Evolutionary conservation across 768 basidiomycete genomes (phyloP), one percentile per base, ranked within the genome.

Genomic region (Brasilioporus rufonigricans): DNA sequence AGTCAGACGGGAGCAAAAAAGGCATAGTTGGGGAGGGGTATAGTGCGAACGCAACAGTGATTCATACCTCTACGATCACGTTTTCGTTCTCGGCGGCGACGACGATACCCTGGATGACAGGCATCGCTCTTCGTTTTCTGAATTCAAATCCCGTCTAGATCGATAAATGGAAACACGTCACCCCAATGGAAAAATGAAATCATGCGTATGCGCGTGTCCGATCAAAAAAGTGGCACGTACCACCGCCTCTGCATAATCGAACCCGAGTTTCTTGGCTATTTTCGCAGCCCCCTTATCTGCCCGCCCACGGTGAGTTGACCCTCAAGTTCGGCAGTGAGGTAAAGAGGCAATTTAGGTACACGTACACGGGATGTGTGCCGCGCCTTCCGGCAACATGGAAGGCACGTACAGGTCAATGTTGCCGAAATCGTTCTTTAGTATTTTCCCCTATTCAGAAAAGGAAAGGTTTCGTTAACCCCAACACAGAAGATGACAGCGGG

Each of bases 401-500:
- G 91, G 87, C 24, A 91, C 91, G 69, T 96, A 99, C 24, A 99
- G 73, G 73, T 99, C 96, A 59, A 99, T 90, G 69, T 98, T 99
- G 18, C 96, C 96, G 68, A 96, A 99, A 59, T 87, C 84, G 65
- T 99, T 99, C 74, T 91, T 95, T 7, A 94, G 94, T 29, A 99
- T 82, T 67, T 83, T 85, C 31, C 96, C 96, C 95, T 98, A 64
- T 26, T 38, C 46, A 24, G 58, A 65, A 58, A 54, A 38, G 51
- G 19, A 46, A 53, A 33, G 3, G 18, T 49, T 48, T 58, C 38
- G 50, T 61, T 26, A 59, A 23, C 39, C 31, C 19, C 29, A 48
- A 29, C 35, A 38, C 24, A n/a, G 41, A 39, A 43, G 29, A 39
- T 19, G 32, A 50, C 53, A 35, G 32, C n/a, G 39, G 36, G 18